phyloP scores from a whole-genome alignment of 306 rosid genomes.

The Hippophae rhamnoides region DNA sequence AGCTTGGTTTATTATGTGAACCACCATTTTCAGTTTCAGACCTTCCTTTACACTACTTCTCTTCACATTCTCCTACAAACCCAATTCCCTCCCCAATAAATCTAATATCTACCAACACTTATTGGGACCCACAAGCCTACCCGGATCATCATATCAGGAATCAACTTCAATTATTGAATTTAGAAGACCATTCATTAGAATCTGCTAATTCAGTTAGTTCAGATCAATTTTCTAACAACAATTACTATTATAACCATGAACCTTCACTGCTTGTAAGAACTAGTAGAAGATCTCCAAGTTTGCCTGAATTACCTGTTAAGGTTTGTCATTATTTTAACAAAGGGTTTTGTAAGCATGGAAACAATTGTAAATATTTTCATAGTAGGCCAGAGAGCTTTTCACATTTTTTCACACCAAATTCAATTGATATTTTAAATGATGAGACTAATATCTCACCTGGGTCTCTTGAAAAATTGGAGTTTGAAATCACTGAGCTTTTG shows the following conservation, averaged over 20 bases:
- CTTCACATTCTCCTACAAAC: slow-evolving; percentile 6
- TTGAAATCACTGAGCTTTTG: slow-evolving; percentile 35
- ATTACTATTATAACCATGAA: slow-evolving; percentile 16
- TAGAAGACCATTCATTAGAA: slow-evolving; percentile 20
- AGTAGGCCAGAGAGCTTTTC: slow-evolving; percentile 20
- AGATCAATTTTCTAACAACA: slow-evolving; percentile 17
- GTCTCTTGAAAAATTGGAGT: slow-evolving; percentile 29
- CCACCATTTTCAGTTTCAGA: slow-evolving; percentile 19
- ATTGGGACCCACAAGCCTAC: slow-evolving; percentile 23
- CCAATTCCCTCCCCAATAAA: slow-evolving; percentile 22
- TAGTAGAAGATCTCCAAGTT: slow-evolving; percentile 30
- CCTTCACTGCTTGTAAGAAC: slow-evolving; percentile 26
- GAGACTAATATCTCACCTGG: slow-evolving; percentile 20
- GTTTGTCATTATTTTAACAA: slow-evolving; percentile 38
- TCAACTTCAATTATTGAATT: slow-evolving; percentile 18
- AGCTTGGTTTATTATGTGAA: slow-evolving; percentile 24
- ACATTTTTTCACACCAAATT: slow-evolving; percentile 9
- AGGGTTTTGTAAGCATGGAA: slow-evolving; percentile 45
- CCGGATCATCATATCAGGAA: slow-evolving; percentile 21
- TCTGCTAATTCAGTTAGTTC: slow-evolving; percentile 12
- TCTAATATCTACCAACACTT: slow-evolving; percentile 8
- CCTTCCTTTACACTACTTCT: slow-evolving; percentile 15
- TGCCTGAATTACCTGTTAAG: slow-evolving; percentile 31
- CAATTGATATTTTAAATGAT: slow-evolving; percentile 22
- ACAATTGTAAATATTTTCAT: slow-evolving; percentile 36